Base-by-base conservation (phyloP, 2,329 filamentous ascomycete species). In the Harringtonia aguacate region DNA sequence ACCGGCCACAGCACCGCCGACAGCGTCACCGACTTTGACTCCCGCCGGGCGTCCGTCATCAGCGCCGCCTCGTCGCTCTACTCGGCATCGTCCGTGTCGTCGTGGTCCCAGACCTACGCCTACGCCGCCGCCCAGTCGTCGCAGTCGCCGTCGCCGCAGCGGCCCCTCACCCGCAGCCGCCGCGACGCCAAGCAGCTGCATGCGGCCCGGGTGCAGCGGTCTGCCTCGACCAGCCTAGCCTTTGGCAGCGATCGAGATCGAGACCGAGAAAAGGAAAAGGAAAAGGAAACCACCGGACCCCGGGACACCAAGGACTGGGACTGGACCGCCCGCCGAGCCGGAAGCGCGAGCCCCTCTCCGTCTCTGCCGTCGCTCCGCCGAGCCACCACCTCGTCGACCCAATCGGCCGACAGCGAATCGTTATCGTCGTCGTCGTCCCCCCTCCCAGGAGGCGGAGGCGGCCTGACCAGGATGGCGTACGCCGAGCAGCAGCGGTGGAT, bases 401-500 rank as follows among this genome's bases (percentile, higher is more conserved):
- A 20, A n/a, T 42, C 40, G 22, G 24, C 33, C 15, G 37, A 36
- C 20, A 27, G 8, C 22, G n/a, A 31, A 7, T 27, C 24, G 24
- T 27, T 10, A 27, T 27, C 24, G 6, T 27, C 10, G 24, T 10
- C 6, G 24, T 10, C 6, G 24, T n/a, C n/a, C 20, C 12, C 8
- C 17, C 24, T 13, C 31, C 53, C 61, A 64, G 57, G 67, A 69
- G 62, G 70, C 74, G 52, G 15, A 39, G 67, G 66, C 54, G 66
- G 62, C 50, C 61, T 71, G 50, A 65, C 64, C 56, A 80, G 68
- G 62, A 82, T 81, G 78, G 77, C 75, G 46, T 77, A 69, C 61
- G 65, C 72, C 52, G 75, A 79, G 60, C 75, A 81, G 64, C 75
- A 81, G 62, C 70, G 73, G 61, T 83, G 79, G 79, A 74, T 83